Evolutionary conservation across 1,284 basidiomycete genomes (phyloP), one percentile per base, ranked within the genome.

Genomic region (Pholiota adiposa): DNA sequence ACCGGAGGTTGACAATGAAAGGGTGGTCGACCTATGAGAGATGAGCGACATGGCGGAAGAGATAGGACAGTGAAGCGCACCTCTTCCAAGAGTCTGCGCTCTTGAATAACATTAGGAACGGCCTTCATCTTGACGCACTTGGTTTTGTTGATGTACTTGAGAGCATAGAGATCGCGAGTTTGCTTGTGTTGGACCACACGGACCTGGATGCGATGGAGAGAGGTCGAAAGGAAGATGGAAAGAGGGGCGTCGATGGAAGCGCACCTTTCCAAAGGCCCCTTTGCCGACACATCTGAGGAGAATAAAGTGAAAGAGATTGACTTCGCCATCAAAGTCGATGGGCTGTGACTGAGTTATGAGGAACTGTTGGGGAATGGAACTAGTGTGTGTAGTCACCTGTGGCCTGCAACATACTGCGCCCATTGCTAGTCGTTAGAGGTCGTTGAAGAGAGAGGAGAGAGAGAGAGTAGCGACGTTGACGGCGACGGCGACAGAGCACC

Each of bases 51-150:
- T 27, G n/a, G 34, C 50, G 63, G 61, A 56, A 65, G 59, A 29
- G 27, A 34, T 38, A 66, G 59, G 52, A 70, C 5, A 12, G 43
- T 34, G 23, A 11, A 41, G 25, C 54, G 18, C 11, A 93, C 94
- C 87, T 98, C 96, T 77, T 97, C 96, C 33, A 98, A 82, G 38
- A 98, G 76, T 40, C 94, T 82, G 41, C 96, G 85, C 75, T 98
- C 97, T 75, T 98, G 96, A 50, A 99, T 90, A 71, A 98, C 95
- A 74, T 99, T 98, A 44, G 94, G 90, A 31, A 98, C 95, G 0
- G 96, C 96, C 70, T 94, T 95, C 94, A 97, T 97, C 82, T 96
- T 96, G 65, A 97, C 93, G 71, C 96, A 98, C 82, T 97, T 97
- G 36, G 89, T 75, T 76, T 99, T 99, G 83, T 98, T 98, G 79